Base-by-base conservation (phyloP, 2,329 filamentous ascomycete species). In the Cladosporium austrohemisphaericum region DNA sequence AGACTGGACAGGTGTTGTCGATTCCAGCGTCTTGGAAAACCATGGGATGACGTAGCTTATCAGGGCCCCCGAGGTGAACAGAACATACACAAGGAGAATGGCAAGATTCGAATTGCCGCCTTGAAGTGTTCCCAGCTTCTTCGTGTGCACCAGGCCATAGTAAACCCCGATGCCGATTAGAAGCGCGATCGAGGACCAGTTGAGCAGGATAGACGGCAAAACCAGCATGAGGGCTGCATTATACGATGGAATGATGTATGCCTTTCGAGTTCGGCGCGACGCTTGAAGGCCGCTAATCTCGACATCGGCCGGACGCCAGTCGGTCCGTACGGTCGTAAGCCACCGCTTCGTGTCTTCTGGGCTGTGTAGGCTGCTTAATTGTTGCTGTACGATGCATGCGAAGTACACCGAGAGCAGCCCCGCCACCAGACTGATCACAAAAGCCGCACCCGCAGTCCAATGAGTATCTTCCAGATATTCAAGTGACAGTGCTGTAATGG, bases 381-480 rank as follows among this genome's bases (percentile, higher is more conserved):
- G n/a, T 4, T 14, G 6, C n/a, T 49, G 29, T 8, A 49, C 4
- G 3, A 36, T 14, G 28, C 46, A 49, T 3, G 46, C 14, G 4
- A n/a, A 49, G 13, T 35, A 49, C 7, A 49, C 46, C 2, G 36
- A 13, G 4, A 35, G 5, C 3, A 35, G 22, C 10, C 46, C 46
- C 8, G 20, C n/a, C 16, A 41, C 37, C 3, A 41, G 16, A 11
- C 46, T 28, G 9, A 49, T 20, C 2, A 41, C 14, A 28, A 35
- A 41, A 1, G 31, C 13, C 2, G 37, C 36, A 3, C 14, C 16
- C 14, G 31, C 37, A 3, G 46, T 41, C 46, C 46, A 49, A 14
- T 49, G 46, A 2, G 29, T 33, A 11, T 26, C 20, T 2, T 35
- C 29, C 5, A 35, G 29, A 7, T 41, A 13, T 9, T 18, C 13